phyloP scores from a whole-genome alignment of 768 basidiomycete species.

The Termitomyces sp. region DNA sequence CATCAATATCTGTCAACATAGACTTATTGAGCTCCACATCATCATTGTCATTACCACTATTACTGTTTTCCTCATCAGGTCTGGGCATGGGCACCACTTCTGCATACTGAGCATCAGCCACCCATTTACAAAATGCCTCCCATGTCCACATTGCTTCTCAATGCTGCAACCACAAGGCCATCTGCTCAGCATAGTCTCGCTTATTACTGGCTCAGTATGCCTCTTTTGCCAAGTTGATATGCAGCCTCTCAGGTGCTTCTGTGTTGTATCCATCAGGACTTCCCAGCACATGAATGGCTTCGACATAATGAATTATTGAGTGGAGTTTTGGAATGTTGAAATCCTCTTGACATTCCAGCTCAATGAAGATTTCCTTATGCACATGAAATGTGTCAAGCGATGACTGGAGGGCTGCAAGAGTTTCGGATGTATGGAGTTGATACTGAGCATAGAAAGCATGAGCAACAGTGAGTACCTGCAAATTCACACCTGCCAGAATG shows the following conservation, averaged over 20 bases:
- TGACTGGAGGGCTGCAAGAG: constrained; percentile 23
- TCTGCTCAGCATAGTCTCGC: constrained; percentile 31
- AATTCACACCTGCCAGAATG: constrained; percentile 22
- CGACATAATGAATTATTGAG: constrained; percentile 28
- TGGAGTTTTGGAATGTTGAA: constrained; percentile 43
- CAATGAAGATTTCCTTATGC: constrained; percentile 29
- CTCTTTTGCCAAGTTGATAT: constrained; percentile 2
- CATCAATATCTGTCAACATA: constrained; percentile 1
- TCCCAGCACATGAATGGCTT: constrained; percentile 25
- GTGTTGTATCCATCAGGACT: constrained; percentile 11
- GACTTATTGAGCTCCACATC: background rate
- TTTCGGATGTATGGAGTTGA: constrained; percentile 17
- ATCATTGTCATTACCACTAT: too few species aligned
- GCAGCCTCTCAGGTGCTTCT: constrained; percentile 1
- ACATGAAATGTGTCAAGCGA: constrained; percentile 28
- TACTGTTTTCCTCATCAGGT: background rate
- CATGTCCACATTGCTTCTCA: constrained; percentile 10
- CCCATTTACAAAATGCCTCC: background rate
- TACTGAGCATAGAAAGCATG: constrained; percentile 22
- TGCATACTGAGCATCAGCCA: background rate
- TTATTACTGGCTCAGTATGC: constrained; percentile 30
- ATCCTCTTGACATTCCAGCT: constrained; percentile 25
- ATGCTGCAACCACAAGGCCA: constrained; percentile 34
- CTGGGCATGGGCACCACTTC: background rate
- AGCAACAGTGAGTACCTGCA: constrained; percentile 20